These are phyloP conservation scores for Thraustochytrium striatum DNA, from an alignment of 352 stramenopile species.

Conservation along the genomic window DNA sequence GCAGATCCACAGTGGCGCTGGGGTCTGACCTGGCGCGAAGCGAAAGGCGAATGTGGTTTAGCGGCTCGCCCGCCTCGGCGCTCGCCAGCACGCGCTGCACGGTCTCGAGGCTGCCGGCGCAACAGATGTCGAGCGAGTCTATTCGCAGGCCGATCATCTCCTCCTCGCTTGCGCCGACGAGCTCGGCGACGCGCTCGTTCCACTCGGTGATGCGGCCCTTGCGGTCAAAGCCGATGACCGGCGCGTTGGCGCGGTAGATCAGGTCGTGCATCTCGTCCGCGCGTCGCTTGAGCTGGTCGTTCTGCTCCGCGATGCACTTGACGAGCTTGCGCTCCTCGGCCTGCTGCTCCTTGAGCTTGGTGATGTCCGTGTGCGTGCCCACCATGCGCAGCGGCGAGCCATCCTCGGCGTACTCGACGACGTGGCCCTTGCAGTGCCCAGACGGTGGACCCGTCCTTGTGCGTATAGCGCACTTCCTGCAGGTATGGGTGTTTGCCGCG, in stretches of 20 bases:
- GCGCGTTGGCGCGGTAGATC: slow-evolving; percentile 25
- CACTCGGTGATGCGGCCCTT: slow-evolving; percentile 37
- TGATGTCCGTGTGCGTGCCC: slow-evolving; percentile 36
- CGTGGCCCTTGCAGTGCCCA: slow-evolving; percentile 37
- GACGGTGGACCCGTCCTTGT: slow-evolving; percentile 36
- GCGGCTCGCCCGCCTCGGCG: too few species aligned
- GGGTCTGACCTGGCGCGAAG: too few species aligned
- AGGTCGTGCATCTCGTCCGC: neutral
- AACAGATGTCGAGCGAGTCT: too few species aligned
- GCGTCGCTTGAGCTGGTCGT: neutral
- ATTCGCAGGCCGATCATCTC: too few species aligned
- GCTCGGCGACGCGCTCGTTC: slow-evolving; percentile 38
- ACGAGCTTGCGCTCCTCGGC: too few species aligned
- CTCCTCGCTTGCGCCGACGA: too few species aligned
- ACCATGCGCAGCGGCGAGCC: slow-evolving; percentile 29
- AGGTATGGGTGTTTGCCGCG: slow-evolving; percentile 27
- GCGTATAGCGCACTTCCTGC: slow-evolving; percentile 28
- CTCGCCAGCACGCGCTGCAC: too few species aligned
- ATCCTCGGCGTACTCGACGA: neutral
- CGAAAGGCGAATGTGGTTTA: too few species aligned
- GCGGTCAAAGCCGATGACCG: slow-evolving; percentile 36
- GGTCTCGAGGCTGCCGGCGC: too few species aligned
- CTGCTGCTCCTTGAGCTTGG: slow-evolving; percentile 8
- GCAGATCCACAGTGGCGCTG: too few species aligned
- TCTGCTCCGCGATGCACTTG: neutral